A percentile compares a stretch with the other conserved stretches of the same genome.
Conservation (phyloP, 768 basidiomycete genomes). For the Myochromella boudieri region DNA sequence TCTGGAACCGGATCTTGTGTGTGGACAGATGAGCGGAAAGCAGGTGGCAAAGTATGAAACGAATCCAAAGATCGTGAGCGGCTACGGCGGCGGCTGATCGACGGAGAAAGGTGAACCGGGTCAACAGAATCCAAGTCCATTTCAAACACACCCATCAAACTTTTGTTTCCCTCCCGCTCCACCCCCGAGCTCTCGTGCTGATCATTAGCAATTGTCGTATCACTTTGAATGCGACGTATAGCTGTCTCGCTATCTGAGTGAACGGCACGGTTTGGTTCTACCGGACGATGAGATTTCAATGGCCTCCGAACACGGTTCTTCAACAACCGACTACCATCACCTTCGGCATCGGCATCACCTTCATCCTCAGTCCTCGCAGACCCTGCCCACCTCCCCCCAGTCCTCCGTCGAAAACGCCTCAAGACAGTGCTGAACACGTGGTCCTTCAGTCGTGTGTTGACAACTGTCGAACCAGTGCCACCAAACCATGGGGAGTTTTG, state of each 20-base stretch:
- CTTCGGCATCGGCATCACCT: constrained; percentile 46
- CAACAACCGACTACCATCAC: constrained; percentile 28
- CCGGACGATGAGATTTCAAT: constrained; percentile 40
- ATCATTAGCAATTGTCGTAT: constrained; percentile 40
- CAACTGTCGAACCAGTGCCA: constrained; percentile 89
- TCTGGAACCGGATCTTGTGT: constrained; percentile 34
- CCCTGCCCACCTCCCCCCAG: constrained; percentile 36
- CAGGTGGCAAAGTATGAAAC: constrained; percentile 22
- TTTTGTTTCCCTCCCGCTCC: constrained; percentile 25
- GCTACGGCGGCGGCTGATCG: constrained; percentile 41
- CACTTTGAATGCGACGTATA: constrained; percentile 69
- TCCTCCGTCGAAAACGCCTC: constrained; percentile 64
- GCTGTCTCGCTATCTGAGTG: constrained; percentile 33
- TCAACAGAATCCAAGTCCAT: constrained; percentile 36
- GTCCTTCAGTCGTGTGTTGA: constrained; percentile 93
- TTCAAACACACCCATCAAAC: constrained; percentile 38
- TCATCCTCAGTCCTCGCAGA: constrained; percentile 54
- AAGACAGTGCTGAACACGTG: constrained; percentile 92
- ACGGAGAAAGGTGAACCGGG: constrained; percentile 26
- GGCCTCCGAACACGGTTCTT: constrained; percentile 30
- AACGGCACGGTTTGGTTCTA: constrained; percentile 39
- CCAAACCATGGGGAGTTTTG: constrained; percentile 64
- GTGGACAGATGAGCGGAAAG: constrained; percentile 24
- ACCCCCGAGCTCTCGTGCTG: constrained; percentile 34
- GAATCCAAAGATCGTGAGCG: constrained; percentile 43